phyloP scores from a whole-genome alignment of 1,139 yeast species.

The Debaryomyces singareniensis region DNA sequence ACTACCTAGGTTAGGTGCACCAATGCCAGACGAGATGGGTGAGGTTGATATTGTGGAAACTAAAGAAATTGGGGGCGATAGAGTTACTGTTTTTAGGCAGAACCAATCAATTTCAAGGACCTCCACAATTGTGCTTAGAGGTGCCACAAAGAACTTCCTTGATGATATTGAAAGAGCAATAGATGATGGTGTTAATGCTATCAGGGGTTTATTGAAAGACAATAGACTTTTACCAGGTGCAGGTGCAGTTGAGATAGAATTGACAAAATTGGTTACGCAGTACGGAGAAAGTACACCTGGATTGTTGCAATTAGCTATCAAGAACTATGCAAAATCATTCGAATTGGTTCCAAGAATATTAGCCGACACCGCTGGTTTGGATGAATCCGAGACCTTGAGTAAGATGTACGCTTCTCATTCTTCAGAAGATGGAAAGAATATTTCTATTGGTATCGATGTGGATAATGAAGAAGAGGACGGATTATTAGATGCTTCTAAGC shows the following conservation, averaged over 20 bases:
- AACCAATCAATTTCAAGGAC: slow-evolving; percentile 66
- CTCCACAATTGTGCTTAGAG: slow-evolving; percentile 87
- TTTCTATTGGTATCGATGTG: slow-evolving; percentile 63
- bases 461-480: slow-evolving; percentile 64
- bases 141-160: slow-evolving; percentile 92
- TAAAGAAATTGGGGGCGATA: slow-evolving; percentile 93
- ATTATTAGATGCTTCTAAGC: slow-evolving; percentile 60
- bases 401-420: slow-evolving; percentile 84
- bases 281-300: slow-evolving; percentile 96
- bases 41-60: slow-evolving; percentile 82
- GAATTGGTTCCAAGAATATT: slow-evolving; percentile 89
- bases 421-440: slow-evolving; percentile 21
- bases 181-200: slow-evolving; percentile 92
- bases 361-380: slow-evolving; percentile 93
- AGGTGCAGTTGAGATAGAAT: slow-evolving; percentile 91
- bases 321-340: slow-evolving; percentile 89
- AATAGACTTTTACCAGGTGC: slow-evolving; percentile 88
- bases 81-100: slow-evolving; percentile 92
- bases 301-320: slow-evolving; percentile 84
- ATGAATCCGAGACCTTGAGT: slow-evolving; percentile 81
- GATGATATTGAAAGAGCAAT: slow-evolving; percentile 96
- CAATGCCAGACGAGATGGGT: slow-evolving; percentile 93
- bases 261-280: slow-evolving; percentile 70
- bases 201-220: slow-evolving; percentile 82
- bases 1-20: slow-evolving; percentile 90